These are phyloP conservation scores for Aspergillus sparsus DNA, from an alignment of 495 filamentous ascomycete genomes.

Conservation along the genomic window DNA sequence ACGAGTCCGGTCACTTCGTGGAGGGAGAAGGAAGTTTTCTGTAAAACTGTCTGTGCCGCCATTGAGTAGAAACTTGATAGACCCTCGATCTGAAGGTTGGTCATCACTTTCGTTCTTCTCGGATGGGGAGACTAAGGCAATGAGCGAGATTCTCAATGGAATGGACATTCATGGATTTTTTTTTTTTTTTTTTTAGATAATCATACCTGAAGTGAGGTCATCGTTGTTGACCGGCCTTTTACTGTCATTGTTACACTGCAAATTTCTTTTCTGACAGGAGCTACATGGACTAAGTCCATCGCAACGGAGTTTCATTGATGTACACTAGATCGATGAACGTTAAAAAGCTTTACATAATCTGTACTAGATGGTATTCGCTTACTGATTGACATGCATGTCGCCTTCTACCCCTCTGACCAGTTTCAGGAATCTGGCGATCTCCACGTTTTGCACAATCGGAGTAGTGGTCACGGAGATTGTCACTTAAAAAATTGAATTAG, in stretches of 20 bases:
- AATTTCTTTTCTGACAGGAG: conserved; percentile 47
- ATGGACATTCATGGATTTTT: background rate
- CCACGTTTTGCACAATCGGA: conserved; percentile 43
- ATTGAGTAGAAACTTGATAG: conserved; percentile 52
- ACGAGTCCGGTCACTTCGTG: conserved; percentile 41
- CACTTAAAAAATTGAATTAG: conserved; percentile 27
- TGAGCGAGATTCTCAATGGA: background rate
- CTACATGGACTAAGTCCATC: conserved; percentile 50
- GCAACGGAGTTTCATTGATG: conserved; percentile 54
- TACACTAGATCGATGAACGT: conserved; percentile 37
- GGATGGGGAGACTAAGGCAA: conserved; percentile 25
- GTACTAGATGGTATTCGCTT: conserved; percentile 13
- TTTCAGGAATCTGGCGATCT: conserved; percentile 46
- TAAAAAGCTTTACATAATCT: background rate
- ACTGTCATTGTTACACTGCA: conserved; percentile 45
- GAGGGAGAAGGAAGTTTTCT: conserved; percentile 45
- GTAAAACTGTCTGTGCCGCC: conserved; percentile 50
- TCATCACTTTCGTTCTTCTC: conserved; percentile 29
- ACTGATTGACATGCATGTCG: conserved; percentile 52
- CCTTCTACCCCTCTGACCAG: conserved; percentile 46
- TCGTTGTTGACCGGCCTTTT: conserved; percentile 18
- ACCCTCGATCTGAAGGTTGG: conserved; percentile 44
- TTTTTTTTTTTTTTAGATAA: background rate
- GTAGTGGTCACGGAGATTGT: conserved; percentile 52
- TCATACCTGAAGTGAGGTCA: conserved; percentile 27